Percentiles rank a stretch among this genome's conserved stretches.
These are phyloP conservation scores for Cryomyces minteri DNA, from an alignment of 495 filamentous ascomycete species.

Conservation along the genomic window DNA sequence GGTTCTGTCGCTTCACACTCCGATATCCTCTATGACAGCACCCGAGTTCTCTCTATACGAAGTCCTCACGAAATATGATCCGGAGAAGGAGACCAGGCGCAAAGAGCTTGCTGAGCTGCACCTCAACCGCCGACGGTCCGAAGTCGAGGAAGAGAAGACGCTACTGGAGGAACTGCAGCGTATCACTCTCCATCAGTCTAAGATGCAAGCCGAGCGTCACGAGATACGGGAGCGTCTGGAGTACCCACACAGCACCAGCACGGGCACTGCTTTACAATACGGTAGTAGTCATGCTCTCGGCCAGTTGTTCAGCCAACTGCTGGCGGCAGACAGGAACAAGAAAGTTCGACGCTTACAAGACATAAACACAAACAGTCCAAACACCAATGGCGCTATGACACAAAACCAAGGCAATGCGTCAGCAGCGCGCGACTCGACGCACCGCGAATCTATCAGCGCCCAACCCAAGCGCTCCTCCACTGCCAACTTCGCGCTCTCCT, in stretches of 20 bases:
- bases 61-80: conserved; percentile 69
- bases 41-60: conserved; percentile 67
- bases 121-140: conserved; percentile 61
- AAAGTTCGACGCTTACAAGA: conserved; percentile 46
- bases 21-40: conserved; percentile 66
- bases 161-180: conserved; percentile 77
- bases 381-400: not conserved
- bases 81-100: conserved; percentile 51
- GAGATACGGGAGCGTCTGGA: conserved; percentile 85
- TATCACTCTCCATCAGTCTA: conserved; percentile 65
- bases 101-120: conserved; percentile 71
- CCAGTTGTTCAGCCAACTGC: conserved; percentile 59
- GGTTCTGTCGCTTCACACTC: conserved; percentile 69
- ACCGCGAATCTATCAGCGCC: not conserved
- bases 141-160: conserved; percentile 79
- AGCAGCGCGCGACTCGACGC: not conserved
- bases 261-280: conserved; percentile 41
- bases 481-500: conserved; percentile 11
- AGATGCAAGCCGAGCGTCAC: conserved; percentile 65
- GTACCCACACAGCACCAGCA: conserved; percentile 45
- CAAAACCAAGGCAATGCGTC: not conserved
- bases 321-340: conserved; percentile 66
- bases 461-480: conserved; percentile 1
- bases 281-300: conserved; percentile 61
- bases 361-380: conserved; percentile 41